Conservation (phyloP, 2,329 filamentous ascomycete genomes). For the Colletotrichum scovillei region DNA sequence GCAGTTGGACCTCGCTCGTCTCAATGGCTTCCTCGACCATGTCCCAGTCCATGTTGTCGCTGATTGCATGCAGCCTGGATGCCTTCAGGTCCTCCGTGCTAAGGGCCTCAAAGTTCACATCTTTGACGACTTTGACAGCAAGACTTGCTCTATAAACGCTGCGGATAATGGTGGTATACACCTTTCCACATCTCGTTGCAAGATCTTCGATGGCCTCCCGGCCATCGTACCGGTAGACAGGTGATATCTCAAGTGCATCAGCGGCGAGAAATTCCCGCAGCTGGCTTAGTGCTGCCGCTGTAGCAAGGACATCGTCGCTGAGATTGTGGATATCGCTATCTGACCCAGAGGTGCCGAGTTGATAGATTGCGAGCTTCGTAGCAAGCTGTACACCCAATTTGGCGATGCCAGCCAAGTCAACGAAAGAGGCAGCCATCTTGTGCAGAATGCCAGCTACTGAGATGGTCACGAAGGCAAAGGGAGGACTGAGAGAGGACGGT, state of each 20-base stretch:
- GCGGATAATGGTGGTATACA: conserved; percentile 23
- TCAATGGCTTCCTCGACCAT: neutral
- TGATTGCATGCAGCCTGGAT: conserved; percentile 9
- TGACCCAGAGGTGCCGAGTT: neutral
- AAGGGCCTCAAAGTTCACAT: conserved; percentile 1
- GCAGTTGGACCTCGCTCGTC: neutral
- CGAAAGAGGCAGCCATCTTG: neutral
- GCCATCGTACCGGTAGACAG: conserved; percentile 22
- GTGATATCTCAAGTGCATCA: conserved; percentile 2
- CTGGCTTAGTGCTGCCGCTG: conserved; percentile 7
- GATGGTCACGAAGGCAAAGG: neutral
- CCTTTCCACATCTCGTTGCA: conserved; percentile 10
- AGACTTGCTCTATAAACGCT: conserved; percentile 21
- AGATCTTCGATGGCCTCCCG: conserved; percentile 21
- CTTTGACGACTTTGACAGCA: conserved; percentile 14
- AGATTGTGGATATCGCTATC: neutral
- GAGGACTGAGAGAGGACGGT: neutral
- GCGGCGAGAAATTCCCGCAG: conserved; percentile 13
- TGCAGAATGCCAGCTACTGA: neutral
- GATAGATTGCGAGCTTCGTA: conserved; percentile 22
- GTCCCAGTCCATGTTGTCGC: neutral
- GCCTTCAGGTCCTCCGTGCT: conserved; percentile 22
- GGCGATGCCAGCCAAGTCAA: conserved; percentile 21
- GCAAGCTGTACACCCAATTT: conserved; percentile 21
- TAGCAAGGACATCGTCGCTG: neutral